These are phyloP conservation scores for Colletotrichum camelliae DNA, from an alignment of 2,329 filamentous ascomycete species.

Conservation along the genomic window DNA sequence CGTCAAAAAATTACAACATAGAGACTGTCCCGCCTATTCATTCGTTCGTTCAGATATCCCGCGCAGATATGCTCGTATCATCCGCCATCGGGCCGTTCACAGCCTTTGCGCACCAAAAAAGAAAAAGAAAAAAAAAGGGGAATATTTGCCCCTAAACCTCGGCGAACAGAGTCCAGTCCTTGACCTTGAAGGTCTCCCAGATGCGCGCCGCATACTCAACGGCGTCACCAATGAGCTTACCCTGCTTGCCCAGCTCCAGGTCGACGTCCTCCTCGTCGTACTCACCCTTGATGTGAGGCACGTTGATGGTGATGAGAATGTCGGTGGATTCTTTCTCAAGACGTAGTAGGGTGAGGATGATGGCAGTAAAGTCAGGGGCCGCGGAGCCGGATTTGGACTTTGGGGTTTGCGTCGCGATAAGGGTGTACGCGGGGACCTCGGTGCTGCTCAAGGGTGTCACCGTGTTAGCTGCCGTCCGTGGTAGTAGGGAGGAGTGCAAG, in stretches of 20 bases:
- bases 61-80: neutral
- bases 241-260: constrained; percentile 67
- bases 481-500: neutral
- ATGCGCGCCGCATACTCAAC: constrained; percentile 73
- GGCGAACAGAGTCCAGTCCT: constrained; percentile 79
- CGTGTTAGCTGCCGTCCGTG: constrained; percentile 13
- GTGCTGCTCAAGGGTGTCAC: constrained; percentile 34
- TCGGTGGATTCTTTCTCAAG: constrained; percentile 80
- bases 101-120: neutral
- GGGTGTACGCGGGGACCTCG: constrained; percentile 67
- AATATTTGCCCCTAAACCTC: constrained; percentile 33
- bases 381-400: constrained; percentile 37
- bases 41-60: neutral
- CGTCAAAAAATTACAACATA: neutral
- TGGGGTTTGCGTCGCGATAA: constrained; percentile 69
- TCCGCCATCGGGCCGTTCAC: neutral
- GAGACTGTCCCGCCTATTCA: neutral
- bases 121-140: too few relatives aligned
- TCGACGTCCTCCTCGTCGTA: constrained; percentile 77
- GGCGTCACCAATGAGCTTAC: constrained; percentile 70
- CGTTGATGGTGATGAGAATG: constrained; percentile 84
- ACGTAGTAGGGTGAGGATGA: constrained; percentile 79
- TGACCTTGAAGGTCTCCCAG: constrained; percentile 76
- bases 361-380: constrained; percentile 70
- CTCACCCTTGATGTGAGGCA: constrained; percentile 79